phyloP scores from a whole-genome alignment of 176 grass and related monocot species.

The Raddia guianensis region DNA sequence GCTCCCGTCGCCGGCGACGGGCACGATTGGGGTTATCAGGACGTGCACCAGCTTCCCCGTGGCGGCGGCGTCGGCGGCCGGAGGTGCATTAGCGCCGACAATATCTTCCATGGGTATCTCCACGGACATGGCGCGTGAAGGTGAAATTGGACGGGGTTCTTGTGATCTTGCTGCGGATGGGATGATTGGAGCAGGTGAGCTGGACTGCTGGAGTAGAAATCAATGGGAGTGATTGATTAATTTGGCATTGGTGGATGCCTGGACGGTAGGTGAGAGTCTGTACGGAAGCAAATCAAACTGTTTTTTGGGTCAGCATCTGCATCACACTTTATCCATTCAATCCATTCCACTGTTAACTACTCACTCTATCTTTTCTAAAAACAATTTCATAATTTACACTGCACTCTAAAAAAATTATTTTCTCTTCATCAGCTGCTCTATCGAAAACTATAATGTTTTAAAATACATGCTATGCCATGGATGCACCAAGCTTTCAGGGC shows the following conservation, averaged over 20 bases:
- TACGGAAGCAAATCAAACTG: no score
- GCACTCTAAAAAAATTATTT: no score
- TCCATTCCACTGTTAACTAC: no score
- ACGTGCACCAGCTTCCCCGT: neutral
- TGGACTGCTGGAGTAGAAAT: neutral
- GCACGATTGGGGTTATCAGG: constrained; percentile 15
- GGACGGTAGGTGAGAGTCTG: neutral
- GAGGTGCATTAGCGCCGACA: neutral
- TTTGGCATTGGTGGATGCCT: constrained; percentile 11
- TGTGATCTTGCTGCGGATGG: neutral
- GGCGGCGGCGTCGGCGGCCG: constrained; percentile 4
- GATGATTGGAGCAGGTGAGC: neutral
- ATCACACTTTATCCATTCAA: no score
- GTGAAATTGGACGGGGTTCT: neutral
- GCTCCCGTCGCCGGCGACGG: neutral
- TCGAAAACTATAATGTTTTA: no score
- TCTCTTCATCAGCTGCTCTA: no score
- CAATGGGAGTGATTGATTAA: neutral
- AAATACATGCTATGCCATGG: no score
- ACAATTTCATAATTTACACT: no score
- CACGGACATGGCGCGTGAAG: constrained; percentile 5
- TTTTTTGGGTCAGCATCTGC: neutral
- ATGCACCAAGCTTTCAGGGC: no score
- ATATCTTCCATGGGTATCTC: constrained; percentile 9
- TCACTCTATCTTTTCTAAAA: no score